Evolutionary conservation across 768 basidiomycete genomes (phyloP).

Genomic region (Russula olivacea): DNA sequence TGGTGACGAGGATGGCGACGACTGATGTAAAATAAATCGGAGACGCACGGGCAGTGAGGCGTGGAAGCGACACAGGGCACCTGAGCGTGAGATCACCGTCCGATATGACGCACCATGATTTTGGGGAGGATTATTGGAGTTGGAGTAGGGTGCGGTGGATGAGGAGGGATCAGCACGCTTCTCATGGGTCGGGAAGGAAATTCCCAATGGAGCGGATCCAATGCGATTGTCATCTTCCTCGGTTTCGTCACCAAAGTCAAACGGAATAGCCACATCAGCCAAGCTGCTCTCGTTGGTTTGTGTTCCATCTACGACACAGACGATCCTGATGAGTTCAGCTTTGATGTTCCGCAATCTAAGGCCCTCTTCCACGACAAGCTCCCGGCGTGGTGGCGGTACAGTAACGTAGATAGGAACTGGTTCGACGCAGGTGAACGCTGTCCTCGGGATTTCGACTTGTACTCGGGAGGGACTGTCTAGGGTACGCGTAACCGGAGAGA

Average conservation of each 20-base stretch:
- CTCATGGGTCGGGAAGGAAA: conserved; percentile 25
- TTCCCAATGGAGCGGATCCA: conserved; percentile 33
- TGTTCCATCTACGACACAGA: conserved; percentile 46
- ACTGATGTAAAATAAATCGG: conserved; percentile 74
- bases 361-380: conserved; percentile 63
- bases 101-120: conserved; percentile 29
- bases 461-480: conserved; percentile 61
- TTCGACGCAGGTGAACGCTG: conserved; percentile 66
- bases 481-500: conserved; percentile 53
- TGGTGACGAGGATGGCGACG: conserved; percentile 45
- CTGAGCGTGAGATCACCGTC: conserved; percentile 71
- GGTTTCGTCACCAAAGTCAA: conserved; percentile 24
- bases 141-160: conserved; percentile 26
- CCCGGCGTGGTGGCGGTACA: conserved; percentile 65
- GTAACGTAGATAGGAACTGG: conserved; percentile 74
- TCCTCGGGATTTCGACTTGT: conserved; percentile 64
- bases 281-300: conserved; percentile 14
- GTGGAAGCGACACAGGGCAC: conserved; percentile 90
- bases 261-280: conserved; percentile 24
- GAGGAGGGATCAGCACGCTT: conserved; percentile 24
- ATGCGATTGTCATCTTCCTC: conserved; percentile 34
- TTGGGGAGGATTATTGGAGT: conserved; percentile 30
- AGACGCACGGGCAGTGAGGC: conserved; percentile 64
- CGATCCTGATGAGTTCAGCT: conserved; percentile 65
- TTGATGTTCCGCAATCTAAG: conserved; percentile 75